Percentiles rank a stretch among this genome's conserved stretches.
Conservation (phyloP, 768 basidiomycete genomes). For the Pisolithus microcarpus region DNA sequence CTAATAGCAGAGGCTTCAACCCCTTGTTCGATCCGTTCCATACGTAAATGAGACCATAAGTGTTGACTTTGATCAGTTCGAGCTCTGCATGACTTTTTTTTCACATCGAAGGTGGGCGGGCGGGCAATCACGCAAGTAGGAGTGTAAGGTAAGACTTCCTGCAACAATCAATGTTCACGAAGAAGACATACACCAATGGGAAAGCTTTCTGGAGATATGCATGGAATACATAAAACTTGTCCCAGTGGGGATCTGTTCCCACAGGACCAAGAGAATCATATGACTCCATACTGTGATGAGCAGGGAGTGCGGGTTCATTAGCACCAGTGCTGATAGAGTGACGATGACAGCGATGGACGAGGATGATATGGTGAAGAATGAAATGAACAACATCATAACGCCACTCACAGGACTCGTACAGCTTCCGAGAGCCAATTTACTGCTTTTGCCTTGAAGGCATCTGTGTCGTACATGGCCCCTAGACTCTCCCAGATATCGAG, state of each 20-base stretch:
- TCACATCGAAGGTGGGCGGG: too few relatives aligned
- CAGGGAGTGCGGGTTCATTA: not conserved
- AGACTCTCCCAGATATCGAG: slow-evolving; percentile 28
- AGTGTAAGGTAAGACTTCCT: not conserved
- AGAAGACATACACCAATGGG: slow-evolving; percentile 45
- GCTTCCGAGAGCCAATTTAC: slow-evolving; percentile 34
- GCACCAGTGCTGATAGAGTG: not conserved
- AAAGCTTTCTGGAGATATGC: slow-evolving; percentile 51
- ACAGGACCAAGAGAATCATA: slow-evolving; percentile 43
- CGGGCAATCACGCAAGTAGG: not conserved
- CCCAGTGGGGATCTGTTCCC: slow-evolving; percentile 48
- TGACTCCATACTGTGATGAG: slow-evolving; percentile 39
- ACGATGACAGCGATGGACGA: too few relatives aligned
- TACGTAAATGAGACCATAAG: slow-evolving; percentile 50
- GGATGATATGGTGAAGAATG: too few relatives aligned
- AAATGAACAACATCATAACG: too few relatives aligned
- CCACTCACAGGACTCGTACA: slow-evolving; percentile 34
- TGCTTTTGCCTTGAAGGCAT: slow-evolving; percentile 29
- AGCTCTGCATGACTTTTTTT: slow-evolving; percentile 38
- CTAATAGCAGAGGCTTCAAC: slow-evolving; percentile 52
- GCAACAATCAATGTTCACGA: too few relatives aligned
- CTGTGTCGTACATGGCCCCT: slow-evolving; percentile 24
- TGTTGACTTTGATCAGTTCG: slow-evolving; percentile 51
- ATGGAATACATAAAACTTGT: slow-evolving; percentile 46
- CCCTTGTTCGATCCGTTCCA: slow-evolving; percentile 46